These are phyloP conservation scores for Lactarius sanguifluus DNA, from an alignment of 768 basidiomycete genomes.

Conservation along the genomic window DNA sequence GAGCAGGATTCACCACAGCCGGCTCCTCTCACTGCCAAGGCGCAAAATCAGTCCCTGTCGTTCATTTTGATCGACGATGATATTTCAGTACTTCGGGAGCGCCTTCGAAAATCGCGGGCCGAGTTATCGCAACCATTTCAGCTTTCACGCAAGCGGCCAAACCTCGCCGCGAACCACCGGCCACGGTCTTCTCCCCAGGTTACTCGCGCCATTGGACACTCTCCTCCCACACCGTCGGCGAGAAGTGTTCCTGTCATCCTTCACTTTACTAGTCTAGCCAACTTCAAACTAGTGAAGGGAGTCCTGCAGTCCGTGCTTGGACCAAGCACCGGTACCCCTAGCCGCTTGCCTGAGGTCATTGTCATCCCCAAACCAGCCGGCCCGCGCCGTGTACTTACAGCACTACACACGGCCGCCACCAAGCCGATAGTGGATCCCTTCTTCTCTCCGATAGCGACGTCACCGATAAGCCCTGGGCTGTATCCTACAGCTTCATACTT, in stretches of 20 bases:
- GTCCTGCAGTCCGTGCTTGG: conserved; percentile 67
- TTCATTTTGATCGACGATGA: conserved; percentile 96
- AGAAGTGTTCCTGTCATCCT: conserved; percentile 58
- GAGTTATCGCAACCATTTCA: conserved; percentile 50
- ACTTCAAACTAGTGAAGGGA: conserved; percentile 88
- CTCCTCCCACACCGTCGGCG: conserved; percentile 36
- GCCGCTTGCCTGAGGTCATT: conserved; percentile 81
- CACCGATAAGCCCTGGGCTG: conserved; percentile 75
- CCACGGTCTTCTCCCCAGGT: conserved; percentile 82
- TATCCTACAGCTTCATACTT: conserved; percentile 49
- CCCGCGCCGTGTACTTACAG: conserved; percentile 88
- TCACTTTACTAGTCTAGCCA: conserved; percentile 88
- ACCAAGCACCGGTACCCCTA: conserved; percentile 45
- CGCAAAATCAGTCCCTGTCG: conserved; percentile 38
- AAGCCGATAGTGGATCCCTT: conserved; percentile 88
- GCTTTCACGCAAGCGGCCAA: conserved; percentile 60
- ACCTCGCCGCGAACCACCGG: conserved; percentile 64
- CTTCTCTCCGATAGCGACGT: conserved; percentile 93
- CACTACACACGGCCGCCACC: conserved; percentile 85
- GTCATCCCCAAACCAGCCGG: conserved; percentile 98
- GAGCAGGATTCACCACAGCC: conserved; percentile 26
- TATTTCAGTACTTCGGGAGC: conserved; percentile 71
- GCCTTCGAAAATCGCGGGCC: conserved; percentile 64
- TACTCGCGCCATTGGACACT: conserved; percentile 50
- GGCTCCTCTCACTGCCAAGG: conserved; percentile 28